These are phyloP conservation scores for Chlamydomonas eustigma DNA, from an alignment of 139 green algal species.

Conservation along the genomic window DNA sequence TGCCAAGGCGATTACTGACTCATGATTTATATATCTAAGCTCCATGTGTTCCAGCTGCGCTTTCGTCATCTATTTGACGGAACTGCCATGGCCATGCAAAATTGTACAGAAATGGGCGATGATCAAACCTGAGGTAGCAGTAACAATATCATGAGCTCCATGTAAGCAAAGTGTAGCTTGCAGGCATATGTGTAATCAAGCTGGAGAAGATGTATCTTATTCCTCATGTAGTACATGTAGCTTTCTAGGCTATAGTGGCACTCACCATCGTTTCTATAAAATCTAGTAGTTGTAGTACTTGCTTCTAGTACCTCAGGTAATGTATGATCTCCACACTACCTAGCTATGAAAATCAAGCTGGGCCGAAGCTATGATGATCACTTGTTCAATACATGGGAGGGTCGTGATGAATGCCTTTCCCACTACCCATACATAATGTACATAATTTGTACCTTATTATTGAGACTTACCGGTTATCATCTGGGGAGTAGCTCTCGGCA, in stretches of 20 bases:
- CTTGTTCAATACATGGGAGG: too few species aligned
- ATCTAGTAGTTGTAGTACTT: too few species aligned
- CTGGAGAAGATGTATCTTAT: background rate
- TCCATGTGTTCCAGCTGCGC: too few species aligned
- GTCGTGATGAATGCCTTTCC: too few species aligned
- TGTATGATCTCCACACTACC: background rate
- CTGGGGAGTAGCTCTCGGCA: slow-evolving; percentile 91
- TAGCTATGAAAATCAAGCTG: background rate
- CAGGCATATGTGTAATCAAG: background rate
- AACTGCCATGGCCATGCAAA: slow-evolving; percentile 85
- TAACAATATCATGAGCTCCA: background rate
- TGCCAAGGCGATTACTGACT: too few species aligned
- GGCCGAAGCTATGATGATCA: too few species aligned
- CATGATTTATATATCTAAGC: too few species aligned
- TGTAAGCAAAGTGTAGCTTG: background rate
- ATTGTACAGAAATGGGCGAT: slow-evolving; percentile 87
- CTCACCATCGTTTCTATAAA: background rate
- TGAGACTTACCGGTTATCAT: slow-evolving; percentile 91
- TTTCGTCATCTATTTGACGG: slow-evolving; percentile 71
- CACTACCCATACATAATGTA: too few species aligned
- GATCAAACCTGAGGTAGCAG: background rate
- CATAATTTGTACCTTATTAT: too few species aligned
- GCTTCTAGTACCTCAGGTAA: too few species aligned
- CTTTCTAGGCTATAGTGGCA: background rate
- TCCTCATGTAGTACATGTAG: background rate